Evolutionary conservation across 495 filamentous ascomycete species (phyloP).

Genomic region (Neurospora discreta): DNA sequence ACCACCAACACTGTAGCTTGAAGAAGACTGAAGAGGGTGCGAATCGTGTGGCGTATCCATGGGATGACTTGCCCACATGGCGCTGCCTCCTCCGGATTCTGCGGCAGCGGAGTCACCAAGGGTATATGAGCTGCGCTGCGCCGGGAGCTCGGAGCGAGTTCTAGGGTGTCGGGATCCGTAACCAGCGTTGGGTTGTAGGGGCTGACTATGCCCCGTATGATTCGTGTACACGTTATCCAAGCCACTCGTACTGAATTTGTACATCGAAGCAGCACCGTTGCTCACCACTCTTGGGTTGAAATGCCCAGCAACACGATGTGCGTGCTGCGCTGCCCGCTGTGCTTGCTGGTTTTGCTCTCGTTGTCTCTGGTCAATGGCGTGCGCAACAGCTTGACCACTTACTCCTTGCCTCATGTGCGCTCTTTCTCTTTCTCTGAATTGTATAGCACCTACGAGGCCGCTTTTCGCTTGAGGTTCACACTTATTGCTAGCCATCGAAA

Average conservation of each 20-base stretch:
- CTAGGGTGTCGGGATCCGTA: slow-evolving; percentile 5
- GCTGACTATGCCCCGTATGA: not conserved
- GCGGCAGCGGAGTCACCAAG: slow-evolving; percentile 1
- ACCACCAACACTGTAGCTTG: slow-evolving; percentile 14
- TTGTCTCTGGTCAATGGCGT: slow-evolving; percentile 67
- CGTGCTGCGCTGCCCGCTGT: slow-evolving; percentile 22
- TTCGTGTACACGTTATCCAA: slow-evolving; percentile 1
- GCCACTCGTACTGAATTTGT: slow-evolving; percentile 11
- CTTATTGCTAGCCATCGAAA: slow-evolving; percentile 53
- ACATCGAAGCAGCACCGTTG: slow-evolving; percentile 17
- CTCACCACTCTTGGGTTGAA: slow-evolving; percentile 8
- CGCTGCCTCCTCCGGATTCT: slow-evolving; percentile 1
- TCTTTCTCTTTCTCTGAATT: slow-evolving; percentile 63
- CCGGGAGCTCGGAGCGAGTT: slow-evolving; percentile 10
- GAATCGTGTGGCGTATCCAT: slow-evolving; percentile 12
- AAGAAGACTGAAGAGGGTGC: slow-evolving; percentile 9
- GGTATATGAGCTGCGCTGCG: slow-evolving; percentile 5
- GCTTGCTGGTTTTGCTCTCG: slow-evolving; percentile 43
- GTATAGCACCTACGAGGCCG: slow-evolving; percentile 67
- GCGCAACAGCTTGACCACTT: slow-evolving; percentile 61
- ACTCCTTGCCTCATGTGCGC: slow-evolving; percentile 59
- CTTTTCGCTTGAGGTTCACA: slow-evolving; percentile 37
- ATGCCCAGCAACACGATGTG: slow-evolving; percentile 15
- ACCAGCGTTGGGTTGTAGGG: slow-evolving; percentile 6
- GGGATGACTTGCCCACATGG: slow-evolving; percentile 8